A percentile compares a stretch with the other conserved stretches of the same genome.
phyloP scores from a whole-genome alignment of 495 filamentous ascomycete species.

The Neurospora africana region DNA sequence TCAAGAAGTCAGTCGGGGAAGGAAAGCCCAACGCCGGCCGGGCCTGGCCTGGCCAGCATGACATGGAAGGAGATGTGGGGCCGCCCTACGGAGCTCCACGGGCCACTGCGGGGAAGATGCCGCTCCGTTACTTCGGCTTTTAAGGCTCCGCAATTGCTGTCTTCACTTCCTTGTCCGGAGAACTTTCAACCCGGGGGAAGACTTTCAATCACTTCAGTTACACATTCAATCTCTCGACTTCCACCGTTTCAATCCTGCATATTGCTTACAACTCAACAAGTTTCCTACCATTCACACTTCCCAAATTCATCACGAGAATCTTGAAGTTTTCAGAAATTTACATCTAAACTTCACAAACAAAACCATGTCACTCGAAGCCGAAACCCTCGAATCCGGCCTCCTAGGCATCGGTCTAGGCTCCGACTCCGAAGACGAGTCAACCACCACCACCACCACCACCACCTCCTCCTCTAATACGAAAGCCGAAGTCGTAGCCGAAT shows the following conservation, averaged over 20 bases:
- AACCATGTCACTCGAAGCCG: conserved; percentile 8
- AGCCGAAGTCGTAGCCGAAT: background rate
- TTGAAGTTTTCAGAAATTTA: background rate
- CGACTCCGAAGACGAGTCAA: conserved; percentile 14
- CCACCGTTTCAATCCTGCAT: too few species aligned
- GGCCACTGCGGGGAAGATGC: background rate
- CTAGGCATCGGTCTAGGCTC: conserved; percentile 29
- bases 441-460: conserved; percentile 1
- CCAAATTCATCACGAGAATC: background rate
- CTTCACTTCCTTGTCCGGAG: background rate
- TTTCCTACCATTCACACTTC: background rate
- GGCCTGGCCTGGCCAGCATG: background rate
- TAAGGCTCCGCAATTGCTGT: background rate
- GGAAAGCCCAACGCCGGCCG: background rate
- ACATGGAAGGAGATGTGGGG: background rate
- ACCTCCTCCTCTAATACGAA: background rate
- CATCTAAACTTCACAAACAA: background rate
- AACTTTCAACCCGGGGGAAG: background rate
- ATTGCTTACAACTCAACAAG: too few species aligned
- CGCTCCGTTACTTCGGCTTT: background rate
- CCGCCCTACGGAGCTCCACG: background rate
- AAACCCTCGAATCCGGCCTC: conserved; percentile 22
- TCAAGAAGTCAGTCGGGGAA: background rate
- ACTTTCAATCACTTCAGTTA: background rate
- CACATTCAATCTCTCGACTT: too few species aligned